Conservation (phyloP, 192 early-diverging fungal species). For the Podila epigama region DNA sequence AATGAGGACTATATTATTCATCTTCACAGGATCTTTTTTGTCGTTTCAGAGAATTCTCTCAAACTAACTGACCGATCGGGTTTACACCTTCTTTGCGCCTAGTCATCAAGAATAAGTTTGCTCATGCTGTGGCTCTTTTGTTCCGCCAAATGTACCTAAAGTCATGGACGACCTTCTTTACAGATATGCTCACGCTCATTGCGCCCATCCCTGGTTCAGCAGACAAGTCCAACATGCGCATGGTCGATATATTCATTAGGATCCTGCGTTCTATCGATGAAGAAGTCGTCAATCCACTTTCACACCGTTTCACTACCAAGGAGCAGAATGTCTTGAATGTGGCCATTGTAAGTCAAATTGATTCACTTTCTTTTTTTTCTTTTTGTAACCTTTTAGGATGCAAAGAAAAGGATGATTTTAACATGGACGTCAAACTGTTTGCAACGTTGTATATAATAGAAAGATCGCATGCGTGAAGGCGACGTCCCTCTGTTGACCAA, state of each 20-base stretch:
- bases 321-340: slow-evolving; percentile 79
- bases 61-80: too few species aligned
- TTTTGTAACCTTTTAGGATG: too few species aligned
- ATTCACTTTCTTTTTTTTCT: neutral
- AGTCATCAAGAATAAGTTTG: slow-evolving; percentile 84
- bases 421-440: too few species aligned
- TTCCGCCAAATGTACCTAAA: slow-evolving; percentile 85
- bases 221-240: slow-evolving; percentile 55
- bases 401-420: too few species aligned
- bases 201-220: slow-evolving; percentile 56
- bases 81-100: neutral
- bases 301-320: slow-evolving; percentile 63
- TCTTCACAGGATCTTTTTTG: neutral
- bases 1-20: too few species aligned
- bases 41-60: too few species aligned
- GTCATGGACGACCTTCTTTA: slow-evolving; percentile 89
- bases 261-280: slow-evolving; percentile 85
- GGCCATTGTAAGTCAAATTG: slow-evolving; percentile 55
- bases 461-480: slow-evolving; percentile 88
- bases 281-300: slow-evolving; percentile 79
- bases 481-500: slow-evolving; percentile 76
- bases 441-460: slow-evolving; percentile 51
- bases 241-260: slow-evolving; percentile 80
- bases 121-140: slow-evolving; percentile 80
- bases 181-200: slow-evolving; percentile 79